phyloP scores from a whole-genome alignment of 768 basidiomycete species.

The Panaeolus cyanescens region DNA sequence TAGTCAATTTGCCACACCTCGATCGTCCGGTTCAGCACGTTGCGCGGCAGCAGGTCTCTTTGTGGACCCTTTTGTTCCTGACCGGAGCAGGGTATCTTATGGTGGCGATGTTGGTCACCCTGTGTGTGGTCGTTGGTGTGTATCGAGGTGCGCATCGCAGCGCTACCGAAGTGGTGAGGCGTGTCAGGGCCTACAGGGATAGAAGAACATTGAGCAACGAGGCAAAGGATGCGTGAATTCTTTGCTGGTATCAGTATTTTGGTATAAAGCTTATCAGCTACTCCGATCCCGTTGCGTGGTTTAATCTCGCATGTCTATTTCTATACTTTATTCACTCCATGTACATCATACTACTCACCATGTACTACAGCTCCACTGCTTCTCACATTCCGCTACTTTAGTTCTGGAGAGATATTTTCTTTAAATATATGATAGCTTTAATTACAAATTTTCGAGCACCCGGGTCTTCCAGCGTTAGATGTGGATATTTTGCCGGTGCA shows the following conservation, averaged over 20 bases:
- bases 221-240: not conserved
- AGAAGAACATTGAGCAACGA: not conserved
- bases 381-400: no score
- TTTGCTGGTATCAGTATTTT: not conserved
- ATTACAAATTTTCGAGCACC: no score
- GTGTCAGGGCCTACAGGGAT: not conserved
- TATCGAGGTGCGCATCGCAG: not conserved
- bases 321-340: no score
- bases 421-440: no score
- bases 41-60: not conserved
- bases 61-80: slow-evolving; percentile 2
- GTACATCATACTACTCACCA: no score
- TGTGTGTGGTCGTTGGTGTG: not conserved
- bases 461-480: no score
- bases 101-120: slow-evolving; percentile 1
- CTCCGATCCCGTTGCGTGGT: no score
- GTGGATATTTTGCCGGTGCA: no score
- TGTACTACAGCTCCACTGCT: no score
- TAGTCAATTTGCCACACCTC: not conserved
- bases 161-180: not conserved
- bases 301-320: no score
- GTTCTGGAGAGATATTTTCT: no score
- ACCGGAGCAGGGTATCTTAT: not conserved
- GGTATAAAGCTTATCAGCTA: no score
- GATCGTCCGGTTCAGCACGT: not conserved